Evolutionary conservation across 352 stramenopile genomes (phyloP), one percentile per base, ranked within the genome.

Genomic region (Phytophthora crassamura): DNA sequence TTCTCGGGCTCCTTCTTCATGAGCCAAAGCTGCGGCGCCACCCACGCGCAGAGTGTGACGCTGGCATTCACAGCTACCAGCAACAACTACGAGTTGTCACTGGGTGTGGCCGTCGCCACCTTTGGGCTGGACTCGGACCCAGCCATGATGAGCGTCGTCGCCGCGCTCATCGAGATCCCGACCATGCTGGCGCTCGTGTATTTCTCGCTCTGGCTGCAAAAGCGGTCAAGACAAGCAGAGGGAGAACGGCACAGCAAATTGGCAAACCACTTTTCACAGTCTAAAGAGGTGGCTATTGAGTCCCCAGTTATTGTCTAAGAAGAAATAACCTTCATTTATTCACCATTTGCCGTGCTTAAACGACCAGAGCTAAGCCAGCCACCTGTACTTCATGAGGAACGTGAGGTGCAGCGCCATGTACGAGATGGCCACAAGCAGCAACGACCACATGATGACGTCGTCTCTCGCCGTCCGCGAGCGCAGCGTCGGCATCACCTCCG

Each of bases 1-100:
- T 89, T 89, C 56, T 30, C 69, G n/a, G 64, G 46, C 10, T 80
- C 80, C 34, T 88, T 88, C 58, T 41, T 51, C 35, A 57, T 86
- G 56, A 78, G 78, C 35, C 49, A 59, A 34, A 36, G 15, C 16
- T 55, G 67, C 25, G 78, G 75, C 12, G 76, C 68, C n/a, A 75
- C 59, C 5, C 87, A 89, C 66, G 30, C 63, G 8, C 81, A 86
- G 60, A 71, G 73, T 46, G 66, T 73, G 11, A 77, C 77, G 28
- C 71, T 90, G 7, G 75, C 81, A 22, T 90, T 95, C 62, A 93
- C 88, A 33, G 82, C 83, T n/a, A 87, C 80, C n/a, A 93, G 83
- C 68, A 95, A 93, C 80, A 93, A 93, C 68, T 95, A 91, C 64
- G 86, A 93, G 59, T 61, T 94, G 41, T 87, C 82, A 30, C 67